Evolutionary conservation across 345 rosid species (phyloP).

Genomic region (Erodium maritimum): DNA sequence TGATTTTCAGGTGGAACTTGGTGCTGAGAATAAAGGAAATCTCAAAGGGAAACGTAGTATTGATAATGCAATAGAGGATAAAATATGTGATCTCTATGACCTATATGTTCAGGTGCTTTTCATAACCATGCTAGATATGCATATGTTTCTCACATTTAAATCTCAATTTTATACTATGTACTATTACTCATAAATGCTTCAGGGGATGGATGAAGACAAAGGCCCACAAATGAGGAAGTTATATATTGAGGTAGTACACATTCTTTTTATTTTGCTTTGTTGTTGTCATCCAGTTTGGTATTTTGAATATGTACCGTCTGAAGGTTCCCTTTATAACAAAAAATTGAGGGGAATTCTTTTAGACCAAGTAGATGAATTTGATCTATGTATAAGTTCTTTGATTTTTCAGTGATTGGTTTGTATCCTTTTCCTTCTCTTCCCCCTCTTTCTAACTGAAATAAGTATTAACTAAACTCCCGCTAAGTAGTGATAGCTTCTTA

Average conservation of each 20-base stretch:
- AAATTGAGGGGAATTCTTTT: too few relatives aligned
- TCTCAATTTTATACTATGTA: background rate
- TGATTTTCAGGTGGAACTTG: slow-evolving; percentile 13
- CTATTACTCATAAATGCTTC: slow-evolving; percentile 4
- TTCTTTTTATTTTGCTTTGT: slow-evolving; percentile 1
- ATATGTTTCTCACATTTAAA: background rate
- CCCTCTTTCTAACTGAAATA: too few relatives aligned
- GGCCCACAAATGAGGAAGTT: slow-evolving; percentile 32
- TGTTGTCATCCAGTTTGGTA: too few relatives aligned
- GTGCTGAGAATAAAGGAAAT: slow-evolving; percentile 11
- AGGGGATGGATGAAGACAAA: slow-evolving; percentile 34
- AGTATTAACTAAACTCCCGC: too few relatives aligned
- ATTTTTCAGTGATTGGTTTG: too few relatives aligned
- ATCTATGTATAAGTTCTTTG: too few relatives aligned
- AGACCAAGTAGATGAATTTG: too few relatives aligned
- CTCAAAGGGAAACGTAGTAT: slow-evolving; percentile 10
- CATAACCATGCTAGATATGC: background rate
- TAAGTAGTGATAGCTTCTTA: too few relatives aligned
- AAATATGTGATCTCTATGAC: slow-evolving; percentile 33
- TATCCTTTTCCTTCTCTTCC: too few relatives aligned
- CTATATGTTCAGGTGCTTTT: slow-evolving; percentile 20
- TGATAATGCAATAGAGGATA: slow-evolving; percentile 23
- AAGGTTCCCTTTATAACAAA: too few relatives aligned
- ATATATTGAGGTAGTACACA: slow-evolving; percentile 23
- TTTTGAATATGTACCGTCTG: too few relatives aligned